Evolutionary conservation across 257 asterid genomes (phyloP).

Genomic region (Osmanthus fragrans): DNA sequence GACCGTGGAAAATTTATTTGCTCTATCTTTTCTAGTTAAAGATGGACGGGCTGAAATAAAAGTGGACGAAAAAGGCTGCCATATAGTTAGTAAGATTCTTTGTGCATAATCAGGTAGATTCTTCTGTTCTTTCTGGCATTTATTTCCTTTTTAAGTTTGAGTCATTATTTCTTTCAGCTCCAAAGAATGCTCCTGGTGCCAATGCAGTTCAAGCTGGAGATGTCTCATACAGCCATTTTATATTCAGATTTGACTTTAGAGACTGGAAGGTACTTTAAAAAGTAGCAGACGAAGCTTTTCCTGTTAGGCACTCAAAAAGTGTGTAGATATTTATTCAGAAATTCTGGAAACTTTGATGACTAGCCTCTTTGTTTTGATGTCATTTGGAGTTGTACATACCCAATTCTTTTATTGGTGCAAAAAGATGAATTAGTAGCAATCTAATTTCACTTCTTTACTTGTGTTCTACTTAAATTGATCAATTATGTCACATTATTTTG

Average conservation of each 20-base stretch:
- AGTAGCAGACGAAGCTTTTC: too few relatives aligned
- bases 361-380: too few relatives aligned
- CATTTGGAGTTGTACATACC: too few relatives aligned
- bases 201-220: constrained; percentile 70
- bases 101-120: background rate
- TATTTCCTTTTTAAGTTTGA: constrained; percentile 7
- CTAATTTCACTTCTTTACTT: too few relatives aligned
- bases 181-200: constrained; percentile 90
- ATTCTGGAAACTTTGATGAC: too few relatives aligned
- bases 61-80: constrained; percentile 60
- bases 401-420: too few relatives aligned
- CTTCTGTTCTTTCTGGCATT: background rate
- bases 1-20: constrained; percentile 92
- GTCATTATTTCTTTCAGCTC: constrained; percentile 54
- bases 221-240: constrained; percentile 65
- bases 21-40: constrained; percentile 80
- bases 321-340: too few relatives aligned
- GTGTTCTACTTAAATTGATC: too few relatives aligned
- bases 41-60: constrained; percentile 87
- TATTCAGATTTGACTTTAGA: constrained; percentile 73
- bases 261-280: constrained; percentile 28
- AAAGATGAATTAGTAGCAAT: too few relatives aligned
- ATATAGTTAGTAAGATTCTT: constrained; percentile 66
- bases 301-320: too few relatives aligned
- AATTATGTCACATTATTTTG: too few relatives aligned